Evolutionary conservation across 2,329 filamentous ascomycete species (phyloP).

Genomic region (Dactylellina haptotyla): DNA sequence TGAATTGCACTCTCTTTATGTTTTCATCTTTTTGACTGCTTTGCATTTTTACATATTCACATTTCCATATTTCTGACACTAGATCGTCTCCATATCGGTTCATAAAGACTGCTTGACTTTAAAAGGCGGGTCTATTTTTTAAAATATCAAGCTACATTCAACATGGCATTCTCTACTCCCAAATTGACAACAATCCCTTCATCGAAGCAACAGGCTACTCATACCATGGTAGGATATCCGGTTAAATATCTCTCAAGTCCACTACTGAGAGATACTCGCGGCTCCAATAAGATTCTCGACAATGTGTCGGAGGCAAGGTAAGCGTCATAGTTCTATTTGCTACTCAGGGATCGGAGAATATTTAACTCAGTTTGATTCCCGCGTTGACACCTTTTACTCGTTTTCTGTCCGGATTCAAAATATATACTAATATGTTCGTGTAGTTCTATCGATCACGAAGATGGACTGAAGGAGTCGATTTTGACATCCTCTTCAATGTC

Average conservation of each 20-base stretch:
- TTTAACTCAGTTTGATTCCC: too few relatives aligned
- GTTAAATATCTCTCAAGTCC: neutral
- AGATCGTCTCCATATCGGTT: neutral
- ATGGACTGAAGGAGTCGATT: neutral
- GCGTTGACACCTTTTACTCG: too few relatives aligned
- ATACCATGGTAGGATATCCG: neutral
- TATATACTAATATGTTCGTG: too few relatives aligned
- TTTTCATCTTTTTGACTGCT: neutral
- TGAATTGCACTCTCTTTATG: too few relatives aligned
- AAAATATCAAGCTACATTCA: too few relatives aligned
- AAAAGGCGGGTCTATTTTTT: too few relatives aligned
- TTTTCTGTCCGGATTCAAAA: too few relatives aligned
- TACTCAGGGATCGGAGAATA: neutral
- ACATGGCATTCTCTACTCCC: neutral
- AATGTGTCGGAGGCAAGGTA: neutral
- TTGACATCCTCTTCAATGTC: constrained; percentile 6
- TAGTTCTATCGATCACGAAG: neutral
- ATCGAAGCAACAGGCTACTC: neutral
- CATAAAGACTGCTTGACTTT: too few relatives aligned
- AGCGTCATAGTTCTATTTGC: neutral
- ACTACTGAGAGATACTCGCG: neutral
- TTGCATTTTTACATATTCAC: neutral
- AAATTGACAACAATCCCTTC: neutral
- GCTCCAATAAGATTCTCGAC: neutral
- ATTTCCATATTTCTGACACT: neutral